Evolutionary conservation across 331 rosid genomes (phyloP), one percentile per base, ranked within the genome.

Genomic region (Rhamnella rubrinervis): DNA sequence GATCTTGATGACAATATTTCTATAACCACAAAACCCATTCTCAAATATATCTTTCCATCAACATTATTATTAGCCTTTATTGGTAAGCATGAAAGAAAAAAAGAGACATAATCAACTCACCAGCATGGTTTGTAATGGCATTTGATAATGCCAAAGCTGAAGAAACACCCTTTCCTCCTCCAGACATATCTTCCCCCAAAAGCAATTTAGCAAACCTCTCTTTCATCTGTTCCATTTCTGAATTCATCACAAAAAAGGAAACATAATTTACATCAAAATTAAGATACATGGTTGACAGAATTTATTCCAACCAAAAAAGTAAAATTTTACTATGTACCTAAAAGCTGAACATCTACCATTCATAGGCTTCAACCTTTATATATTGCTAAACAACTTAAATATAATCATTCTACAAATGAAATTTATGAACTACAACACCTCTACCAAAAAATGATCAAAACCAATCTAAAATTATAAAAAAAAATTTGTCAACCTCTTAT

Each of bases 111-210:
- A 18, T 18, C 10, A 26, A 57, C 78, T 58, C 68, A 91, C 99
- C 97, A 18, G 99, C 97, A 73, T 89, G 97, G 72, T 95, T 95
- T 63, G 99, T 95, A 67, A 95, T 83, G 73, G 99, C 97, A 77
- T 95, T 95, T 46, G 99, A 95, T 85, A 95, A 80, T 65, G 99
- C 99, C 78, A 95, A 76, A 71, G 99, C 96, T 40, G 99, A 91
- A 3, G 99, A 86, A 81, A 95, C 99, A 39, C 99, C 97, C 73
- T 89, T 87, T 31, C 99, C 99, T 75, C 99, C 99, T 49, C 99
- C 99, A 4, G 99, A 91, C 99, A 95, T 95, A 69, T 95, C 99
- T 71, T 95, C 99, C 16, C 99, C 99, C 78, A 95, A 75, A 11
- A 95, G 89, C 61, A 95, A 77, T 72, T 91, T 95, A 57, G 96